Percentiles rank a stretch among this genome's conserved stretches.
phyloP scores from a whole-genome alignment of 352 stramenopile genomes.

The Globisporangium barbulae region DNA sequence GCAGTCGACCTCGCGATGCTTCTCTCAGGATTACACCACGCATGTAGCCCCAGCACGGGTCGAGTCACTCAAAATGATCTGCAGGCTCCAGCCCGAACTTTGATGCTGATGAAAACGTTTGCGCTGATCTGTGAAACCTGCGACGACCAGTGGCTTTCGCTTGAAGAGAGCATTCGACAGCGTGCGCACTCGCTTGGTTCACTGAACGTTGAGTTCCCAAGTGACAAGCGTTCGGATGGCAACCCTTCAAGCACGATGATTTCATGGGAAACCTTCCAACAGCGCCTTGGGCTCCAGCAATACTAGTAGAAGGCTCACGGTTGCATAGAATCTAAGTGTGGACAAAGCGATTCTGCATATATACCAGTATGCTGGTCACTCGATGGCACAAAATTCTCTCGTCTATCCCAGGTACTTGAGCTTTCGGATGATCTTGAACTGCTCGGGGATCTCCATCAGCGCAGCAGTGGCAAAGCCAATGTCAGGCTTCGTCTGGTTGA shows the following conservation, averaged over 20 bases:
- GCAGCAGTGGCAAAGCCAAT: slow-evolving; percentile 61
- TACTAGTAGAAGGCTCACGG: too few relatives aligned
- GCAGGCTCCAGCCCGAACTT: not conserved
- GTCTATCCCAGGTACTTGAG: slow-evolving; percentile 33
- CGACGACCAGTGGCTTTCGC: slow-evolving; percentile 14
- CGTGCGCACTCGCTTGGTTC: slow-evolving; percentile 1
- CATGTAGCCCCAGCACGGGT: not conserved
- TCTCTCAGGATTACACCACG: slow-evolving; percentile 11
- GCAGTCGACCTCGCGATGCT: slow-evolving; percentile 12
- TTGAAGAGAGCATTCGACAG: slow-evolving; percentile 8
- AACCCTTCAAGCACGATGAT: slow-evolving; percentile 2
- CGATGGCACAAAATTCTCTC: not conserved
- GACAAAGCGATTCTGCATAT: too few relatives aligned
- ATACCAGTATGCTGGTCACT: not conserved
- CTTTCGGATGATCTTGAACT: slow-evolving; percentile 49
- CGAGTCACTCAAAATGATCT: not conserved
- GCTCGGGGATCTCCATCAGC: slow-evolving; percentile 68
- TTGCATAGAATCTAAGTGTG: too few relatives aligned
- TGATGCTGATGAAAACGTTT: not conserved
- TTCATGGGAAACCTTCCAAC: slow-evolving; percentile 21
- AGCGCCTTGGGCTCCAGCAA: slow-evolving; percentile 18
- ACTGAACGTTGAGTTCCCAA: not conserved
- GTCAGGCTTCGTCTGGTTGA: slow-evolving; percentile 50
- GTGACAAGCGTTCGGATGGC: not conserved
- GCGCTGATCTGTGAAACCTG: slow-evolving; percentile 14